Percentiles rank a stretch among this genome's conserved stretches.
Conservation (phyloP, 2,329 filamentous ascomycete species). For the Diplocarpon mali region DNA sequence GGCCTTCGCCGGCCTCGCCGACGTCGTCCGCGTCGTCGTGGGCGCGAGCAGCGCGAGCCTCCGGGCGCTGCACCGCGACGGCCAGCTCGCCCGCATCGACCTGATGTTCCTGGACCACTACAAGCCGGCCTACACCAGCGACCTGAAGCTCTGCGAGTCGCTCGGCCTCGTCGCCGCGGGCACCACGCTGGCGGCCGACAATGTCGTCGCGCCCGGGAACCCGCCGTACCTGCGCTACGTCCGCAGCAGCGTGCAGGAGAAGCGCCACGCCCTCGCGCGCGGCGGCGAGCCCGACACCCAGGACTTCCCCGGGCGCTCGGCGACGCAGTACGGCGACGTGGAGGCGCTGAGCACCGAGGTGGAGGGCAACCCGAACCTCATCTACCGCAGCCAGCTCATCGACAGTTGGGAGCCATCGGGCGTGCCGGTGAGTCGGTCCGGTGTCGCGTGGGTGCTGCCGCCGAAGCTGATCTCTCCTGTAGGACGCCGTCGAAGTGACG, state of each 20-base stretch:
- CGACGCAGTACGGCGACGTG: slow-evolving; percentile 27
- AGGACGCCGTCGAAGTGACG: background rate
- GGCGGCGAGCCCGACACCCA: slow-evolving; percentile 34
- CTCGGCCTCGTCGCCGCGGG: slow-evolving; percentile 53
- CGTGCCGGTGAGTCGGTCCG: slow-evolving; percentile 40
- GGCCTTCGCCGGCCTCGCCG: slow-evolving; percentile 60
- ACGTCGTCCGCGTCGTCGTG: slow-evolving; percentile 59
- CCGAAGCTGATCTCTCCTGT: slow-evolving; percentile 11
- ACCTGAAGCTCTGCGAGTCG: slow-evolving; percentile 68
- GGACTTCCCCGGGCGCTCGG: slow-evolving; percentile 19
- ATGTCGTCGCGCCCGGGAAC: slow-evolving; percentile 61
- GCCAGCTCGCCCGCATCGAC: slow-evolving; percentile 15
- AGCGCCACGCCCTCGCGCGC: slow-evolving; percentile 38
- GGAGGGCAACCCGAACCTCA: slow-evolving; percentile 49
- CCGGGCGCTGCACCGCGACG: slow-evolving; percentile 43
- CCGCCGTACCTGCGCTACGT: slow-evolving; percentile 63
- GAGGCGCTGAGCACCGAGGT: slow-evolving; percentile 28
- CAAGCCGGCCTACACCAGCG: slow-evolving; percentile 63
- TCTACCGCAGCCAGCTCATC: slow-evolving; percentile 53
- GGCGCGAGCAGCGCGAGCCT: slow-evolving; percentile 59
- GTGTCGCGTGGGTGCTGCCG: too few species aligned
- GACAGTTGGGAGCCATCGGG: slow-evolving; percentile 60
- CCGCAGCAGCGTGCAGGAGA: slow-evolving; percentile 50
- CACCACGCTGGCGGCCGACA: slow-evolving; percentile 55
- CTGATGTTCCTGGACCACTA: slow-evolving; percentile 64